A percentile compares a stretch with the other conserved stretches of the same genome.
These are phyloP conservation scores for Nemania sp. DNA, from an alignment of 2,329 filamentous ascomycete genomes.

Conservation along the genomic window DNA sequence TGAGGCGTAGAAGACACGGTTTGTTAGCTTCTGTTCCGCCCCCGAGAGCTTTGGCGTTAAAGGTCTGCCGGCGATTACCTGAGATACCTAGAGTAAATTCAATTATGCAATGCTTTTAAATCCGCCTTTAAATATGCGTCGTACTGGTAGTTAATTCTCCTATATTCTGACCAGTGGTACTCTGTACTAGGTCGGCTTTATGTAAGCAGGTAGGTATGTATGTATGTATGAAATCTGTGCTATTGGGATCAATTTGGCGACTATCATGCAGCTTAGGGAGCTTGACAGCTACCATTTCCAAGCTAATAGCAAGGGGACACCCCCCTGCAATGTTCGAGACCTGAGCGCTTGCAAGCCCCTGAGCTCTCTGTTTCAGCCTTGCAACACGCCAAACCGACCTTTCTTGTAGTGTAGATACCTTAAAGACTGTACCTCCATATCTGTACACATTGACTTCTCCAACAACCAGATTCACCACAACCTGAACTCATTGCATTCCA, in stretches of 20 bases:
- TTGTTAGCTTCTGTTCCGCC: slow-evolving; percentile 18
- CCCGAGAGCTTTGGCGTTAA: slow-evolving; percentile 35
- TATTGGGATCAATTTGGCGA: background rate
- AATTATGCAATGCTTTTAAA: slow-evolving; percentile 9
- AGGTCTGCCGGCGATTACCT: slow-evolving; percentile 19
- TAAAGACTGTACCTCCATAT: background rate
- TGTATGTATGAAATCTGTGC: background rate
- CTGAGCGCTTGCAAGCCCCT: slow-evolving; percentile 12
- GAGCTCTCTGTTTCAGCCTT: slow-evolving; percentile 37
- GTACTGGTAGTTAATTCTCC: slow-evolving; percentile 1
- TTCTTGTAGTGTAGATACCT: background rate
- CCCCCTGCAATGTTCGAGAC: slow-evolving; percentile 22
- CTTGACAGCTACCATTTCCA: background rate
- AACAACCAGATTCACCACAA: slow-evolving; percentile 7
- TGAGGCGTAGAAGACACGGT: slow-evolving; percentile 25
- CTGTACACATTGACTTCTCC: slow-evolving; percentile 18
- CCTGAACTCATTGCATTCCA: background rate
- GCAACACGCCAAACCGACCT: slow-evolving; percentile 21
- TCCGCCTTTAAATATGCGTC: too few species aligned
- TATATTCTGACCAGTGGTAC: background rate
- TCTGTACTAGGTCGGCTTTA: too few species aligned
- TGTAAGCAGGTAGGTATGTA: background rate
- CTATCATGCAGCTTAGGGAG: background rate
- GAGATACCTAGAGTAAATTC: slow-evolving; percentile 34
- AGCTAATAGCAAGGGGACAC: background rate